These are phyloP conservation scores for Naganishia cerealis DNA, from an alignment of 1,284 basidiomycete genomes.

Conservation along the genomic window DNA sequence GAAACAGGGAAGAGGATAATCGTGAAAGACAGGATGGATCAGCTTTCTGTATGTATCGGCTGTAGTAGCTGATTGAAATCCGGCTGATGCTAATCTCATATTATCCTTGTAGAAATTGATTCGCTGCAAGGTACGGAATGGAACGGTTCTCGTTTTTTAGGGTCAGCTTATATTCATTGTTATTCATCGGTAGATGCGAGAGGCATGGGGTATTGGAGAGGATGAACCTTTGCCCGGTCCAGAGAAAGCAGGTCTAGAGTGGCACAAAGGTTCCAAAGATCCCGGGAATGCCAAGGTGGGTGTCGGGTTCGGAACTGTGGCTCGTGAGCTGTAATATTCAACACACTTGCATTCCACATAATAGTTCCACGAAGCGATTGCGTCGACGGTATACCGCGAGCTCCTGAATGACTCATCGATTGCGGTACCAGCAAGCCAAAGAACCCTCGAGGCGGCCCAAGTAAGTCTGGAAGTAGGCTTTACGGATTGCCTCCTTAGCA, in stretches of 20 bases:
- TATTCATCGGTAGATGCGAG: slow-evolving; percentile 24
- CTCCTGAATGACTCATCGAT: neutral
- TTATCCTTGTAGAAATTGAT: slow-evolving; percentile 23
- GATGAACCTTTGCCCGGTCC: slow-evolving; percentile 30
- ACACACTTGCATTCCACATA: neutral
- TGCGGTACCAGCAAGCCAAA: slow-evolving; percentile 21
- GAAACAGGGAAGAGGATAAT: slow-evolving; percentile 31
- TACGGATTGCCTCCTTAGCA: neutral
- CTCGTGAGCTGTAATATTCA: no score
- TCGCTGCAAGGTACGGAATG: slow-evolving; percentile 20
- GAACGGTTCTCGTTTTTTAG: neutral
- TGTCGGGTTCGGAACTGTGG: neutral
- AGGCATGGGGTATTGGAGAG: slow-evolving; percentile 22
- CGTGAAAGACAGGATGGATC: slow-evolving; percentile 29
- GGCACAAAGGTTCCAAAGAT: slow-evolving; percentile 31
- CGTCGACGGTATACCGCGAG: slow-evolving; percentile 19
- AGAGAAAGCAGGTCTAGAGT: slow-evolving; percentile 30
- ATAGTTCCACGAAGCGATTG: slow-evolving; percentile 32
- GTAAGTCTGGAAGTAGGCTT: neutral
- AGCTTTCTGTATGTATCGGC: slow-evolving; percentile 26
- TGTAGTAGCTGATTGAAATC: neutral
- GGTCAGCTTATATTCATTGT: neutral
- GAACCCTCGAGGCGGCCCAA: slow-evolving; percentile 26
- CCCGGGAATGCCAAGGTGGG: slow-evolving; percentile 29
- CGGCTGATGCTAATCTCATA: neutral